Evolutionary conservation across 2,329 filamentous ascomycete genomes (phyloP).

Genomic region (Proliferodiscus dingleyae): DNA sequence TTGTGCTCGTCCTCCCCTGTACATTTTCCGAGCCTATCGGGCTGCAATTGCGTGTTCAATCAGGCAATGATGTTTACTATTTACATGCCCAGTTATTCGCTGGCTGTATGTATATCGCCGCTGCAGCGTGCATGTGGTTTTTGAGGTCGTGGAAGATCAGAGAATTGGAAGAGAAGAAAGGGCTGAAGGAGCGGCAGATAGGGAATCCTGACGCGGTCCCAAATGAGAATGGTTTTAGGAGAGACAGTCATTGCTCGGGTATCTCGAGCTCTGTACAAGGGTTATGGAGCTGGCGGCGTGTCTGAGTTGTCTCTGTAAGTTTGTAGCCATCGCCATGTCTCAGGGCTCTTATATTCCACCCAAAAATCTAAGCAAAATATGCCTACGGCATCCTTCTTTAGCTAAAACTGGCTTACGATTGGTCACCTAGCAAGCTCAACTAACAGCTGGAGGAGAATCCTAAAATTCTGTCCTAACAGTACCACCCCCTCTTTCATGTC

Average conservation of each 20-base stretch:
- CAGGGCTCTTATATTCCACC: too few species aligned
- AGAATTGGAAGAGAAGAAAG: slow-evolving; percentile 38
- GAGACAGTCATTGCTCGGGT: slow-evolving; percentile 15
- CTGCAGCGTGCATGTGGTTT: slow-evolving; percentile 47
- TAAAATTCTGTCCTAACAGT: too few species aligned
- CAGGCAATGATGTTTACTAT: slow-evolving; percentile 47
- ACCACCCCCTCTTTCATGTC: too few species aligned
- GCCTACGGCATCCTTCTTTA: too few species aligned
- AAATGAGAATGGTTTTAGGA: slow-evolving; percentile 1
- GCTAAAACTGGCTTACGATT: too few species aligned
- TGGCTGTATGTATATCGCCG: slow-evolving; percentile 57
- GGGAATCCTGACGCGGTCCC: slow-evolving; percentile 18
- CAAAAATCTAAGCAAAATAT: too few species aligned
- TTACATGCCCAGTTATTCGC: slow-evolving; percentile 55
- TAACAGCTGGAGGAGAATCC: too few species aligned
- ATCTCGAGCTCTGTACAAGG: slow-evolving; percentile 19
- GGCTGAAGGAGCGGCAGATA: slow-evolving; percentile 14
- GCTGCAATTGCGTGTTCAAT: slow-evolving; percentile 45
- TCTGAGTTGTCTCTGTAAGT: slow-evolving; percentile 4
- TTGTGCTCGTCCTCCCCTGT: slow-evolving; percentile 64
- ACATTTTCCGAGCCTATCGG: slow-evolving; percentile 62
- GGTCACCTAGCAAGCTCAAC: too few species aligned
- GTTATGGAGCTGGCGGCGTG: slow-evolving; percentile 24
- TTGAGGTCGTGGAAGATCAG: slow-evolving; percentile 57
- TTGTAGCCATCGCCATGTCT: too few species aligned